Evolutionary conservation across 176 grass and related monocot species (phyloP).

Genomic region (Rhynchospora tenuis): DNA sequence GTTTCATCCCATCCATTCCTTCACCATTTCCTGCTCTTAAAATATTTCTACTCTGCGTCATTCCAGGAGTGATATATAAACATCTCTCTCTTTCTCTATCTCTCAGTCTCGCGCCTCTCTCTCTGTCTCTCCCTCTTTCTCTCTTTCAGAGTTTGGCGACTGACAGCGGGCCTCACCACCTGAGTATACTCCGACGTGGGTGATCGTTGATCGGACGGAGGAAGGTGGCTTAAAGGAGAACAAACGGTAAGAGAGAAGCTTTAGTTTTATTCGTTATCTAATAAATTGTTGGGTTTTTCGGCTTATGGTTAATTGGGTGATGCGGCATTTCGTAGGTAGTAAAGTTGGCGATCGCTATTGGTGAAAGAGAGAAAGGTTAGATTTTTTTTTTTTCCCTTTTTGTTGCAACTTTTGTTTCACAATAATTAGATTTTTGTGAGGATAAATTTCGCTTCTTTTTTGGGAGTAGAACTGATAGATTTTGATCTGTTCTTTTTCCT

Average conservation of each 20-base stretch:
- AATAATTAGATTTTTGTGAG: background rate
- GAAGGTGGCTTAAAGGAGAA: background rate
- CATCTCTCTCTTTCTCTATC: background rate
- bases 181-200: background rate
- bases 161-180: background rate
- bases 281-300: background rate
- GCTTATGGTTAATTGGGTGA: background rate
- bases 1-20: background rate
- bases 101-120: background rate
- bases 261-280: background rate
- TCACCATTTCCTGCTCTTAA: background rate
- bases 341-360: background rate
- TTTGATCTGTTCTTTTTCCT: background rate
- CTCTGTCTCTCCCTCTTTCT: background rate
- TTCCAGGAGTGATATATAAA: background rate
- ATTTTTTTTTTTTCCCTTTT: background rate
- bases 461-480: background rate
- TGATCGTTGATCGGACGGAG: background rate
- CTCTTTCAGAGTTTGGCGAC: background rate
- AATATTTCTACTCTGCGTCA: background rate
- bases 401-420: background rate
- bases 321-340: background rate
- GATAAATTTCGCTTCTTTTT: background rate
- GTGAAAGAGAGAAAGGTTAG: background rate
- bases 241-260: background rate